These are phyloP conservation scores for Aspergillus sp. DNA, from an alignment of 2,329 filamentous ascomycete species.

Conservation along the genomic window DNA sequence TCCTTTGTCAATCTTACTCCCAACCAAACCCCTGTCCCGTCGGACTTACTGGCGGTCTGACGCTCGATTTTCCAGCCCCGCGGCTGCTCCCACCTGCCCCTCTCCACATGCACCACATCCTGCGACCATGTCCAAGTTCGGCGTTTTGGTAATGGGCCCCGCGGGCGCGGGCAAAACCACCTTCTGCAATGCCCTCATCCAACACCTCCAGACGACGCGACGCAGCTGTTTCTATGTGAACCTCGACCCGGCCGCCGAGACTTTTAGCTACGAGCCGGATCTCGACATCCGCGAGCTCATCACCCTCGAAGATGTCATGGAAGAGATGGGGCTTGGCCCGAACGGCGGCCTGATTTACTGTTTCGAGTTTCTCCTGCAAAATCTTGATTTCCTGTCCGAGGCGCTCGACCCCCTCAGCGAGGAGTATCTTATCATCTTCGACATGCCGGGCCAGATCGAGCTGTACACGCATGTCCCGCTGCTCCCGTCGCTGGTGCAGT, in stretches of 20 bases:
- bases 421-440: conserved; percentile 95
- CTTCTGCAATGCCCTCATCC: conserved; percentile 90
- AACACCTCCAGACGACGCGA: conserved; percentile 83
- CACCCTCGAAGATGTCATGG: conserved; percentile 92
- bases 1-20: not conserved
- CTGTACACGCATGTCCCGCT: conserved; percentile 97
- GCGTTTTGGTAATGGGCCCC: conserved; percentile 91
- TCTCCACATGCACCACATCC: not conserved
- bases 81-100: not conserved
- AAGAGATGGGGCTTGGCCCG: conserved; percentile 83
- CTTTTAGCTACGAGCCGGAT: conserved; percentile 86
- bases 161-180: conserved; percentile 96
- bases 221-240: conserved; percentile 98
- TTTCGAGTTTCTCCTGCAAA: conserved; percentile 93
- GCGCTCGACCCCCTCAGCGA: conserved; percentile 82
- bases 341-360: conserved; percentile 95
- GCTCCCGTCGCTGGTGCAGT: conserved; percentile 77
- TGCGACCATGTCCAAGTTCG: conserved; percentile 79
- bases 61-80: not conserved
- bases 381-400: conserved; percentile 86
- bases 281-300: conserved; percentile 95
- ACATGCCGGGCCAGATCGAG: conserved; percentile 99
- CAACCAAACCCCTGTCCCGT: not conserved
- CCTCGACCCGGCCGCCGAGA: conserved; percentile 92
- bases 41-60: not conserved